These are phyloP conservation scores for Pichia terricola DNA, from an alignment of 1,139 yeast genomes.

Conservation along the genomic window DNA sequence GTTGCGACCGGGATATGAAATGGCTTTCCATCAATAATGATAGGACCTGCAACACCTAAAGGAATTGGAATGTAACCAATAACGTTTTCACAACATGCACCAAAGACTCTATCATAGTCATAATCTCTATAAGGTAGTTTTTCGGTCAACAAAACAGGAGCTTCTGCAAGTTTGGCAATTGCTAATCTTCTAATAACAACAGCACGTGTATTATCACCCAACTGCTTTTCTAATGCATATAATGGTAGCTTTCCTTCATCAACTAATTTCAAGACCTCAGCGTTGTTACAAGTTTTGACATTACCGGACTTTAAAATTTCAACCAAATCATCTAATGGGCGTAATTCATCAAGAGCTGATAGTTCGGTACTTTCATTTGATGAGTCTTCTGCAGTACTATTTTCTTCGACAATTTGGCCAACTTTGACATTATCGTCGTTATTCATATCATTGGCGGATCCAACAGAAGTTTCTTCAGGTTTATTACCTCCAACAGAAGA, in stretches of 20 bases:
- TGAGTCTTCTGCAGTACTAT: constrained; percentile 11
- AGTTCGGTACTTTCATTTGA: constrained; percentile 7
- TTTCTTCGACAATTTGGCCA: constrained; percentile 24
- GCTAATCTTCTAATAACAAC: constrained; percentile 89
- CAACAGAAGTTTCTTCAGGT: constrained; percentile 5
- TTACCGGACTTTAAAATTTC: constrained; percentile 62
- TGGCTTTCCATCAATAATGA: constrained; percentile 78
- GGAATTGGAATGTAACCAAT: constrained; percentile 95
- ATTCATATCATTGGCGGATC: neutral
- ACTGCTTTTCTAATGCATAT: constrained; percentile 88
- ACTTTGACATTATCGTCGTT: constrained; percentile 22
- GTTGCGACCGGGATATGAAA: constrained; percentile 98
- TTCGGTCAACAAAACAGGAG: constrained; percentile 65
- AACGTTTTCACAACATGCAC: constrained; percentile 98
- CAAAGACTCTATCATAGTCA: constrained; percentile 92
- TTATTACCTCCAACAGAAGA: neutral
- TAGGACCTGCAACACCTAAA: constrained; percentile 96
- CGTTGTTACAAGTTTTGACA: constrained; percentile 54
- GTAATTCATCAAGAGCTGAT: constrained; percentile 11
- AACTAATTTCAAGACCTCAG: constrained; percentile 66
- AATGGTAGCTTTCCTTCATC: constrained; percentile 75
- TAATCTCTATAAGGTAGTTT: constrained; percentile 73
- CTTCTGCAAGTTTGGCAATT: constrained; percentile 71
- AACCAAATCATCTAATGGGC: constrained; percentile 55
- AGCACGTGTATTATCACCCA: constrained; percentile 82